Conservation (phyloP, 176 grass and related monocot genomes). For the Elaeis guineensis region DNA sequence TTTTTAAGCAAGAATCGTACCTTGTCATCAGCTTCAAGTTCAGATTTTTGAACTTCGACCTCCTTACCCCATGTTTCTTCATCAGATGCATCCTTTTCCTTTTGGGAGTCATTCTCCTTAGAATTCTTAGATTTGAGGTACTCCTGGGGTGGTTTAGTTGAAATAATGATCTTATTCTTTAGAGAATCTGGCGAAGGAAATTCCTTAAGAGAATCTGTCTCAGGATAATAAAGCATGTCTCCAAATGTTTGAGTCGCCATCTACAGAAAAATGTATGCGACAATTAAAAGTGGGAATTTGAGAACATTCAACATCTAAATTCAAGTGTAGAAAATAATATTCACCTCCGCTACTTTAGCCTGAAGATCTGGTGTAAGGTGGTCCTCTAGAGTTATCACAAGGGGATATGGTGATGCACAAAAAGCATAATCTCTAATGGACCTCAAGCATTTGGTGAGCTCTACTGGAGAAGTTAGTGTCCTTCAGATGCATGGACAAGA, state of each 20-base stretch:
- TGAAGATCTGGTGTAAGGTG: constrained; percentile 90
- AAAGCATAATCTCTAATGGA: constrained; percentile 85
- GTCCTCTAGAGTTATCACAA: constrained; percentile 93
- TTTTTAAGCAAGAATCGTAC: constrained; percentile 11
- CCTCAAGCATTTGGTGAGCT: constrained; percentile 69
- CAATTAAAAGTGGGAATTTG: constrained; percentile 10
- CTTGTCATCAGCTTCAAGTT: constrained; percentile 54
- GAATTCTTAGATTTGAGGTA: constrained; percentile 50
- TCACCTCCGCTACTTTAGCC: constrained; percentile 86
- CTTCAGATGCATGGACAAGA: constrained; percentile 33
- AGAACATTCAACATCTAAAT: not conserved
- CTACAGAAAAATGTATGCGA: constrained; percentile 29
- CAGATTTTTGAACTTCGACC: constrained; percentile 38
- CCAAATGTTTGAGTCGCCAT: constrained; percentile 72
- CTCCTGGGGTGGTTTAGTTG: constrained; percentile 91
- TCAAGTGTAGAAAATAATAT: constrained; percentile 12
- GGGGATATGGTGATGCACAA: constrained; percentile 56
- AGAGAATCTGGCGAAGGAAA: constrained; percentile 86
- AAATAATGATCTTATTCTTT: constrained; percentile 75
- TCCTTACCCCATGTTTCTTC: constrained; percentile 27
- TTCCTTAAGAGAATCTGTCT: constrained; percentile 52
- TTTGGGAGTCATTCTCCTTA: constrained; percentile 11
- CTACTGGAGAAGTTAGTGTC: constrained; percentile 75
- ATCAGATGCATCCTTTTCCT: constrained; percentile 5
- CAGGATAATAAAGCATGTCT: constrained; percentile 59